phyloP scores from a whole-genome alignment of 805 yeast genomes.

The Myxozyma udenii region DNA sequence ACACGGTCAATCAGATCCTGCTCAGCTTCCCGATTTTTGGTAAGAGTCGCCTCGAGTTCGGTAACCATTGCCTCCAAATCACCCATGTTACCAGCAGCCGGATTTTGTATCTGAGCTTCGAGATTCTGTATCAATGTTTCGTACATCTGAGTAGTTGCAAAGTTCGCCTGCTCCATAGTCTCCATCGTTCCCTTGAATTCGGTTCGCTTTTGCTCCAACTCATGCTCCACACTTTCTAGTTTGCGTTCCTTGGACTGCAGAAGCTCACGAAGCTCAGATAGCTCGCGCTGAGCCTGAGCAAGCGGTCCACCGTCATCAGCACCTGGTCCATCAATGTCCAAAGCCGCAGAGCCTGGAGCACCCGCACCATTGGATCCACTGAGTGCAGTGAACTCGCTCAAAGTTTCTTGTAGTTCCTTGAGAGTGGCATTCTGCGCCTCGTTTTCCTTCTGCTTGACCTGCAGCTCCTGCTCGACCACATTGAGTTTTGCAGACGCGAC shows the following conservation, averaged over 20 bases:
- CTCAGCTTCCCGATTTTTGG: too few relatives aligned
- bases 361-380: too few relatives aligned
- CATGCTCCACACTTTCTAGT: conserved; percentile 32
- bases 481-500: conserved; percentile 26
- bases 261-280: conserved; percentile 34
- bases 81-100: conserved; percentile 30
- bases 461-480: conserved; percentile 35
- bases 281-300: too few relatives aligned
- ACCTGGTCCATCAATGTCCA: conserved; percentile 35
- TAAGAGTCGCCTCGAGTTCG: conserved; percentile 31
- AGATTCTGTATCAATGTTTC: conserved; percentile 23
- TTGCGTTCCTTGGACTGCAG: conserved; percentile 35
- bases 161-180: conserved; percentile 20
- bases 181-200: conserved; percentile 38
- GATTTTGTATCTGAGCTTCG: conserved; percentile 24
- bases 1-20: too few relatives aligned
- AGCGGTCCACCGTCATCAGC: too few relatives aligned
- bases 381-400: too few relatives aligned
- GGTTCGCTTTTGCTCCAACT: conserved; percentile 35
- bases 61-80: conserved; percentile 32
- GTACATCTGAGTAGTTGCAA: conserved; percentile 24
- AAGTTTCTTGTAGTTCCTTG: too few relatives aligned
- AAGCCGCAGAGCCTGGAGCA: conserved; percentile 32
- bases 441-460: conserved; percentile 46
- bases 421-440: conserved; percentile 50